These are phyloP conservation scores for Mallotus repandus DNA, from an alignment of 441 rosid genomes.

Conservation along the genomic window DNA sequence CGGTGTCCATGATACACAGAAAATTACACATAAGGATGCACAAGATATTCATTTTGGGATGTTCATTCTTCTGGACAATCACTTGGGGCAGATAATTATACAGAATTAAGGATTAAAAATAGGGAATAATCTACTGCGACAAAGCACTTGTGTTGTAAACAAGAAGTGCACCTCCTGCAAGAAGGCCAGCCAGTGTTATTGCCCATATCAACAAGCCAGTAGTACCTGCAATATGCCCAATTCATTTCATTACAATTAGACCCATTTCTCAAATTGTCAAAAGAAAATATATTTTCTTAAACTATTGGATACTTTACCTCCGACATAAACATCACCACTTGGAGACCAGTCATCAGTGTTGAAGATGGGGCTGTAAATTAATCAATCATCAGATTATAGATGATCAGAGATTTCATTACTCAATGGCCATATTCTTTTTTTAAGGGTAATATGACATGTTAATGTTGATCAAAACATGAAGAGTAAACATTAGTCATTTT, in stretches of 20 bases:
- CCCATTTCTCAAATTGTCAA: not conserved
- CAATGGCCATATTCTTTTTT: too few relatives aligned
- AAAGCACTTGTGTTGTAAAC: constrained; percentile 96
- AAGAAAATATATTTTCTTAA: too few relatives aligned
- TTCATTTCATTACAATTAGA: too few relatives aligned
- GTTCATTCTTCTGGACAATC: not conserved
- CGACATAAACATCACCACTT: constrained; percentile 72
- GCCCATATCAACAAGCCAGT: constrained; percentile 97
- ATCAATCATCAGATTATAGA: constrained; percentile 9
- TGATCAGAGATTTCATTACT: not conserved
- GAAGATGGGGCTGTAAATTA: constrained; percentile 70
- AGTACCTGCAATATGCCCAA: constrained; percentile 33
- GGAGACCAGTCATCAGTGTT: constrained; percentile 75
- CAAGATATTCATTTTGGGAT: not conserved
- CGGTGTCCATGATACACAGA: not conserved
- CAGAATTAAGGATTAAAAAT: not conserved
- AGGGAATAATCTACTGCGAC: constrained; percentile 45
- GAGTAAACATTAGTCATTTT: too few relatives aligned
- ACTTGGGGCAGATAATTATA: not conserved
- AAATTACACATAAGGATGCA: constrained; percentile 12
- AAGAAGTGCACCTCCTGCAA: constrained; percentile 88
- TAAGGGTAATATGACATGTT: too few relatives aligned
- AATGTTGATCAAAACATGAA: not conserved
- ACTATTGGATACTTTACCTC: constrained; percentile 40
- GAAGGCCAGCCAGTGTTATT: constrained; percentile 68